Conservation (phyloP, 768 basidiomycete genomes). For the Leccinum broughii region DNA sequence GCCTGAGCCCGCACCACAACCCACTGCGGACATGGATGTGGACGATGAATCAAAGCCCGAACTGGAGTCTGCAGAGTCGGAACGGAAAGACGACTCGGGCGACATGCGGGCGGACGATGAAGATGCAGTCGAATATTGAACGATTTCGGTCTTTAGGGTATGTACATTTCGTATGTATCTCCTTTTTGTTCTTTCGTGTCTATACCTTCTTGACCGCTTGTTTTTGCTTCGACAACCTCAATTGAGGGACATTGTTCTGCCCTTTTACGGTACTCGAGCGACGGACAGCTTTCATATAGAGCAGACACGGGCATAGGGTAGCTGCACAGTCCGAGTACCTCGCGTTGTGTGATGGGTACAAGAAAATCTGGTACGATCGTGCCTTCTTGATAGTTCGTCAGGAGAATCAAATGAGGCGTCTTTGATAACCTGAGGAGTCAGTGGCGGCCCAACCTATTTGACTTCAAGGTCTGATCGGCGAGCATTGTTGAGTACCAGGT, state of each 20-base stretch:
- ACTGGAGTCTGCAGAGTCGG: slow-evolving; percentile 38
- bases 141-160: slow-evolving; percentile 25
- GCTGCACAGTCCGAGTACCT: neutral
- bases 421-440: neutral
- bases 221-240: slow-evolving; percentile 11
- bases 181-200: slow-evolving; percentile 7
- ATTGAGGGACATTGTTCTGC: slow-evolving; percentile 7
- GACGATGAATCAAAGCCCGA: slow-evolving; percentile 37
- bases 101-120: slow-evolving; percentile 70
- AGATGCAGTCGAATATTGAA: slow-evolving; percentile 77
- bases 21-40: slow-evolving; percentile 37
- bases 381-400: neutral
- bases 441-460: neutral
- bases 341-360: neutral
- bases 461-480: neutral
- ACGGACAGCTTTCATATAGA: neutral
- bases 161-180: slow-evolving; percentile 29
- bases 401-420: neutral
- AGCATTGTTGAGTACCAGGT: neutral
- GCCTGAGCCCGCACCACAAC: slow-evolving; percentile 19
- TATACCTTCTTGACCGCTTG: slow-evolving; percentile 22
- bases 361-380: neutral
- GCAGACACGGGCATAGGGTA: neutral
- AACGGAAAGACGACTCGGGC: slow-evolving; percentile 54
- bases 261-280: neutral